Evolutionary conservation across 2,329 filamentous ascomycete species (phyloP), one percentile per base, ranked within the genome.

Genomic region (Zymoseptoria ardabiliae): DNA sequence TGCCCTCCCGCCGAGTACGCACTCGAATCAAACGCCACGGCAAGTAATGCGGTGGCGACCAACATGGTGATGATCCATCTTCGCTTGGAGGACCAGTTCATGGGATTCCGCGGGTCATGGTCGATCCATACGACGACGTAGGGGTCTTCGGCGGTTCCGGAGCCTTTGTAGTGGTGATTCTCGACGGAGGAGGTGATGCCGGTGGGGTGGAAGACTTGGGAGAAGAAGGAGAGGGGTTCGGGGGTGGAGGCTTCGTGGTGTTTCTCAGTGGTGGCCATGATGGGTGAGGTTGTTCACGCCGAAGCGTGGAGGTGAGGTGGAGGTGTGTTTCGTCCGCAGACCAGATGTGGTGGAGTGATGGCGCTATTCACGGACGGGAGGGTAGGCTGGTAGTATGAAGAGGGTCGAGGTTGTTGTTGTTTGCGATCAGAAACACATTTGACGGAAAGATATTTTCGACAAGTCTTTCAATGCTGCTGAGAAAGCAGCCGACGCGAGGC

Each of bases 11-110:
- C 83, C 3, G 82, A 83, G 71, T 84, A 89, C 30, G 87, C 87
- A 1, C 85, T 87, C 19, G 85, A 88, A 57, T 84, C 83, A 66
- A 91, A 87, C 2, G 88, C 78, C 28, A 90, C 86, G 25, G 76
- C 86, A 50, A 91, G 78, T 1, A 86, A 88, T 13, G 87, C 83
- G 25, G 87, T 66, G 11, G 87, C 86, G 58, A 87, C 82, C 49
- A 87, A 71, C 56, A 82, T 69, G 1, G 85, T 87, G 63, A 87
- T 82, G 28, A 71, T 70, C 87, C 88, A 91, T 75, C 90, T 90
- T 72, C 81, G 82, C 25, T 68, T 58, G 1, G 68, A 60, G 9
- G 79, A 74, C 66, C 85, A 88, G 54, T 77, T 76, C 78, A 87
- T 81, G 0, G 88, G 86, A 71, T 91, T 88, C 63, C 83, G 81